phyloP scores from a whole-genome alignment of 1,284 basidiomycete species.

The Irpex sp. region DNA sequence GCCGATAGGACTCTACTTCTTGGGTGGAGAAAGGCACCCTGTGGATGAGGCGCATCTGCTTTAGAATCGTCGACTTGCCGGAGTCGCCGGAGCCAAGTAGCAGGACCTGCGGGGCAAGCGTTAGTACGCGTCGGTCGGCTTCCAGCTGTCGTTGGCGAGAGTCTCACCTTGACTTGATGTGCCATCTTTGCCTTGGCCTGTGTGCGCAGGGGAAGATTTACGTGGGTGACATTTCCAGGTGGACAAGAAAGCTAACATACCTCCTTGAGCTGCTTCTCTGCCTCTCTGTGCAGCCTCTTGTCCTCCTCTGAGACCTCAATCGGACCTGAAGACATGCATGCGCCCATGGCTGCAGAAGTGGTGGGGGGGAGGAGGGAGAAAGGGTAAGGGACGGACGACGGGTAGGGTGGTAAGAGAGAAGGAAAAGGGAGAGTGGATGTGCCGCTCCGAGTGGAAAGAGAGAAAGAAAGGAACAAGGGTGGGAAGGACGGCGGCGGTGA shows the following conservation, averaged over 20 bases:
- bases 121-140: not conserved
- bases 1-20: slow-evolving; percentile 80
- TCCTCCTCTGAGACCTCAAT: slow-evolving; percentile 61
- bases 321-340: slow-evolving; percentile 63
- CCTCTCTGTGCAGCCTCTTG: slow-evolving; percentile 59
- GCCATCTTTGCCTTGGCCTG: slow-evolving; percentile 69
- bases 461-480: not conserved
- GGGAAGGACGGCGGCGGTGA: not conserved
- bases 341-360: slow-evolving; percentile 53
- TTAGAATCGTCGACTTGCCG: slow-evolving; percentile 90
- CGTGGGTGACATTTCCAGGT: not conserved
- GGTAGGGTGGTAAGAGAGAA: not conserved
- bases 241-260: slow-evolving; percentile 35
- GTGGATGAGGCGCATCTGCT: slow-evolving; percentile 93
- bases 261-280: slow-evolving; percentile 62
- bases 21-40: slow-evolving; percentile 70
- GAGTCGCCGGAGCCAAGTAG: slow-evolving; percentile 92
- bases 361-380: not conserved
- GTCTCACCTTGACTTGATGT: slow-evolving; percentile 76
- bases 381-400: not conserved
- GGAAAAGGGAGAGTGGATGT: not conserved
- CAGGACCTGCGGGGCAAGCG: slow-evolving; percentile 53
- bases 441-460: no score
- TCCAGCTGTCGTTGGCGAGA: not conserved
- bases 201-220: not conserved